phyloP scores from a whole-genome alignment of 306 rosid genomes.

The Sophora flavescens region DNA sequence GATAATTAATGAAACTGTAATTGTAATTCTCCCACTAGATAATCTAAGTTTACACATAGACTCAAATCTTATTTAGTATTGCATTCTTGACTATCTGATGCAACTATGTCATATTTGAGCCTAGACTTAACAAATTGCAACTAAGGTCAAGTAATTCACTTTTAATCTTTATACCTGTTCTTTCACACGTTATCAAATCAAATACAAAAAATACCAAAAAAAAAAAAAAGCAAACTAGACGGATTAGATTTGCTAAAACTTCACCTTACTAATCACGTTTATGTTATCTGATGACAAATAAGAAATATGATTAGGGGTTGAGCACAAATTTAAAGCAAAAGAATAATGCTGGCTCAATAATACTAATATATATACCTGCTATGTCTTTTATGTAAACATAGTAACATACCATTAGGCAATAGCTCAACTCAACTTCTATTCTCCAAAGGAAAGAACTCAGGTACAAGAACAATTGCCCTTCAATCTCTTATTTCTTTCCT shows the following conservation, averaged over 20 bases:
- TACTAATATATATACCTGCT: not conserved
- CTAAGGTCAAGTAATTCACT: constrained; percentile 3
- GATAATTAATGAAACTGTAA: constrained; percentile 5
- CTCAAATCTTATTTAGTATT: not conserved
- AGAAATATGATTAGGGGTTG: constrained; percentile 30
- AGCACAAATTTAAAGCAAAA: constrained; percentile 40
- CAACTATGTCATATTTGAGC: not conserved
- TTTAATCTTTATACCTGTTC: constrained; percentile 1
- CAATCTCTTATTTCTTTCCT: constrained; percentile 24
- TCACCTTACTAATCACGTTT: constrained; percentile 35
- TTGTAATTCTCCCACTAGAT: constrained; percentile 1
- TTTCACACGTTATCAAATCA: constrained; percentile 17
- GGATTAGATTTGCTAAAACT: constrained; percentile 11
- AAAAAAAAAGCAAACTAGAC: not conserved
- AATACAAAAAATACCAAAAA: not conserved
- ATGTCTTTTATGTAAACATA: constrained; percentile 40
- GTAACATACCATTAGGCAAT: not conserved
- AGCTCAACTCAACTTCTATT: constrained; percentile 22
- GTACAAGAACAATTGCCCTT: constrained; percentile 14
- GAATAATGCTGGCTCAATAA: constrained; percentile 27
- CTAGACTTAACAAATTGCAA: constrained; percentile 28
- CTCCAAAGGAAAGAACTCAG: constrained; percentile 29
- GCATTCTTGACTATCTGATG: constrained; percentile 10
- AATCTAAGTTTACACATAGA: not conserved
- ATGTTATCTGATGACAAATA: constrained; percentile 44